Conservation (phyloP, 306 rosid species). For the Cicer bijugum region DNA sequence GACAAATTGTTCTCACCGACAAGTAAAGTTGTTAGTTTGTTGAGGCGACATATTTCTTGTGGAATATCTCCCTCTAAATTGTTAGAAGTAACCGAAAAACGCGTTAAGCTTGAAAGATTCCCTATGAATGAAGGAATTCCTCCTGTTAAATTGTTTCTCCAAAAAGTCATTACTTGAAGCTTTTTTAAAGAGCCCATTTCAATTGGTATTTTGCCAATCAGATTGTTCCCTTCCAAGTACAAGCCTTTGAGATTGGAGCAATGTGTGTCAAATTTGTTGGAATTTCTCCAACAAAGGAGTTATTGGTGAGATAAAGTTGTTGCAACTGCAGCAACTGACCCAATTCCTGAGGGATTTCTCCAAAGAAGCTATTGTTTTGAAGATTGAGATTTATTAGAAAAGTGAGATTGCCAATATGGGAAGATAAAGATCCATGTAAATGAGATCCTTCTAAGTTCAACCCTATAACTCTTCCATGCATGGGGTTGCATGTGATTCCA, state of each 20-base stretch:
- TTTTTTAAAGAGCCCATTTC: neutral
- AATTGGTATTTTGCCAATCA: constrained; percentile 4
- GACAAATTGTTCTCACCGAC: neutral
- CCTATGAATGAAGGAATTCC: neutral
- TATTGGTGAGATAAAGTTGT: neutral
- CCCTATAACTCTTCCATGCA: constrained; percentile 40
- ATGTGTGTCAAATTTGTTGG: constrained; percentile 1
- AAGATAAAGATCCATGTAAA: constrained; percentile 39
- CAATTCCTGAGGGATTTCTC: neutral
- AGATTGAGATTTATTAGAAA: neutral
- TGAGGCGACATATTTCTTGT: constrained; percentile 1
- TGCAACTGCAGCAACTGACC: neutral
- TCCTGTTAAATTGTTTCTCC: neutral
- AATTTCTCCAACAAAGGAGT: neutral
- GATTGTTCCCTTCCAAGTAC: neutral
- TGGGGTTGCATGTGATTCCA: constrained; percentile 46
- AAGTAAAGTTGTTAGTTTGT: neutral
- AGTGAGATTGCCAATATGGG: constrained; percentile 45
- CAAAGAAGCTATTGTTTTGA: neutral
- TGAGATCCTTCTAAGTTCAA: constrained; percentile 15
- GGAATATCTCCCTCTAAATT: neutral
- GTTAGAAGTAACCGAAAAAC: neutral
- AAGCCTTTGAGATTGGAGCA: neutral
- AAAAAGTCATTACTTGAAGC: neutral
- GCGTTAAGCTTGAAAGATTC: neutral